These are phyloP conservation scores for Pleurotus salmoneostramineus DNA, from an alignment of 768 basidiomycete genomes.

Conservation along the genomic window DNA sequence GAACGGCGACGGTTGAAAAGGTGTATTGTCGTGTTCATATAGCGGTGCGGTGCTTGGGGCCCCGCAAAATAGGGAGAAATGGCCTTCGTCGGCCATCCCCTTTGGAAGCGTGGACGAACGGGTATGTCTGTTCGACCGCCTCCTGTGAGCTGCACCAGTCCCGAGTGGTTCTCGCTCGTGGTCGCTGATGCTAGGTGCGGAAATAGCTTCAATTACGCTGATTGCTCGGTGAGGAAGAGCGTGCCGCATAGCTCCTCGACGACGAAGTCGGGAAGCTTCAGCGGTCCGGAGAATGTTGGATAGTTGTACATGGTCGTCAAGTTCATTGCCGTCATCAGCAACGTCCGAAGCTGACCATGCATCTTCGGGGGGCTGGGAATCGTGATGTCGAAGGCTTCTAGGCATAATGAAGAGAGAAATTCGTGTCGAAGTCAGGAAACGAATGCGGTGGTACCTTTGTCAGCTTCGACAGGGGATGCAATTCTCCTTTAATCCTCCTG, in stretches of 20 bases:
- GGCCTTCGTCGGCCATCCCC: neutral
- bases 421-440: neutral
- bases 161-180: conserved; percentile 4
- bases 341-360: neutral
- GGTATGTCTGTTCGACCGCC: neutral
- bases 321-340: conserved; percentile 27
- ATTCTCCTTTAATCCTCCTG: no score
- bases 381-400: neutral
- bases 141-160: conserved; percentile 2
- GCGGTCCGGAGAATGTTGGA: conserved; percentile 73
- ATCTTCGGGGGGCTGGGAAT: neutral
- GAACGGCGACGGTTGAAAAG: conserved; percentile 31
- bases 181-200: neutral
- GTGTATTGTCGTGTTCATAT: conserved; percentile 4
- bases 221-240: conserved; percentile 5
- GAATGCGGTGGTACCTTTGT: neutral
- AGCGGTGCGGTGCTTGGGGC: neutral
- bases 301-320: conserved; percentile 65
- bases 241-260: conserved; percentile 66
- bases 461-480: neutral
- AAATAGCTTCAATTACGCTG: neutral
- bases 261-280: conserved; percentile 69
- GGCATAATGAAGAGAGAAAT: neutral
- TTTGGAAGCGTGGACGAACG: neutral
- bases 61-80: conserved; percentile 2